These are phyloP conservation scores for Skeletonema grethae DNA, from an alignment of 108 stramenopile species.

Conservation along the genomic window DNA sequence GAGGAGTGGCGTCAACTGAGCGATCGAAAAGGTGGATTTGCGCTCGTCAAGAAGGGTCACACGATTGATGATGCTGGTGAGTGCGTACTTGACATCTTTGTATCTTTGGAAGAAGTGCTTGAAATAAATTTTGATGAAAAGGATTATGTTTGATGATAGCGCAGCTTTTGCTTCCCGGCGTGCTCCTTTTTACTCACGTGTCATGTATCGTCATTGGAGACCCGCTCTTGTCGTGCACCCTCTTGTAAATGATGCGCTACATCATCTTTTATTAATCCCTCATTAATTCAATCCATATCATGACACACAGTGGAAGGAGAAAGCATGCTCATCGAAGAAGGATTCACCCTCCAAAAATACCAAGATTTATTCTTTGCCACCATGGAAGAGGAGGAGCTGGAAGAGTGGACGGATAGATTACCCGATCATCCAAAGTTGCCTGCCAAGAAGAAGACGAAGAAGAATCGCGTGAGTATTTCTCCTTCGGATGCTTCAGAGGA, in stretches of 20 bases:
- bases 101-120: too few relatives aligned
- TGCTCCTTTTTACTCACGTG: not conserved
- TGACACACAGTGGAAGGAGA: not conserved
- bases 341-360: constrained; percentile 3
- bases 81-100: not conserved
- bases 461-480: not conserved
- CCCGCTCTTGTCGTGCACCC: not conserved
- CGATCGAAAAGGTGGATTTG: not conserved
- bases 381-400: not conserved
- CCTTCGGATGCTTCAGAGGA: not conserved
- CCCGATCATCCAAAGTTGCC: constrained; percentile 2
- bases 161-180: not conserved
- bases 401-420: not conserved
- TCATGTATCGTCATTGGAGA: not conserved
- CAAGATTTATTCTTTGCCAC: not conserved
- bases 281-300: not conserved
- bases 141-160: too few relatives aligned
- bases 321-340: not conserved
- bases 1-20: not conserved
- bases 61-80: not conserved
- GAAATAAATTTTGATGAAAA: too few relatives aligned
- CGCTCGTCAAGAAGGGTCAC: not conserved
- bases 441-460: not conserved
- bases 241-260: not conserved
- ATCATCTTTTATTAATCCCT: not conserved